Percentiles rank a stretch among this genome's conserved stretches.
Evolutionary conservation across 805 yeast species (phyloP).

Genomic region (Yamadazyma scolyti): DNA sequence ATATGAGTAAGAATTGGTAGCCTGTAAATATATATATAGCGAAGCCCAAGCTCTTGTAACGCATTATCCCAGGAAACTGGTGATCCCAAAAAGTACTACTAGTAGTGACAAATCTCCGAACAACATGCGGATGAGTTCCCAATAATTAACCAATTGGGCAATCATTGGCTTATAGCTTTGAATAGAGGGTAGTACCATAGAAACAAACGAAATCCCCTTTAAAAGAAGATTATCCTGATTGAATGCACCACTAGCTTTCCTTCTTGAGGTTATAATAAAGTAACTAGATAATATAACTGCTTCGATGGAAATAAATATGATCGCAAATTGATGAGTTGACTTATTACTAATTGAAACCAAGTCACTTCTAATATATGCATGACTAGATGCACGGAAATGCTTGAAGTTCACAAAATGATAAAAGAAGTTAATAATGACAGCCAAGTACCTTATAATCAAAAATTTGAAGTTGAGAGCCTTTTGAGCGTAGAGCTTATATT

Average conservation of each 20-base stretch:
- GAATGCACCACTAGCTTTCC: conserved; percentile 19
- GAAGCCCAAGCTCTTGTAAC: background rate
- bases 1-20: conserved; percentile 22
- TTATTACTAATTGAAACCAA: conserved; percentile 4
- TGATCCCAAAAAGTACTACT: conserved; percentile 35
- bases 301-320: conserved; percentile 28
- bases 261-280: conserved; percentile 24
- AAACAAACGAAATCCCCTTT: conserved; percentile 26
- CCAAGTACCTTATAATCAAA: conserved; percentile 24
- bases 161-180: conserved; percentile 24
- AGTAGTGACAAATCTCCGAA: conserved; percentile 34
- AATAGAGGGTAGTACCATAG: conserved; percentile 33
- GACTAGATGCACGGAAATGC: conserved; percentile 20
- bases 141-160: conserved; percentile 27
- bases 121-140: conserved; percentile 33
- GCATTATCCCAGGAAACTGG: conserved; percentile 15
- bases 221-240: conserved; percentile 24
- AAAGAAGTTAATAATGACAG: conserved; percentile 26
- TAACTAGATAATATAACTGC: conserved; percentile 29
- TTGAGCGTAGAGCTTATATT: conserved; percentile 30
- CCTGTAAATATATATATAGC: background rate
- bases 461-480: conserved; percentile 28
- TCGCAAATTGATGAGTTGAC: conserved; percentile 18
- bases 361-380: conserved; percentile 21
- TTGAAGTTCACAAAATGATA: conserved; percentile 26